phyloP scores from a whole-genome alignment of 352 stramenopile genomes.

The Phytophthora aleatoria region DNA sequence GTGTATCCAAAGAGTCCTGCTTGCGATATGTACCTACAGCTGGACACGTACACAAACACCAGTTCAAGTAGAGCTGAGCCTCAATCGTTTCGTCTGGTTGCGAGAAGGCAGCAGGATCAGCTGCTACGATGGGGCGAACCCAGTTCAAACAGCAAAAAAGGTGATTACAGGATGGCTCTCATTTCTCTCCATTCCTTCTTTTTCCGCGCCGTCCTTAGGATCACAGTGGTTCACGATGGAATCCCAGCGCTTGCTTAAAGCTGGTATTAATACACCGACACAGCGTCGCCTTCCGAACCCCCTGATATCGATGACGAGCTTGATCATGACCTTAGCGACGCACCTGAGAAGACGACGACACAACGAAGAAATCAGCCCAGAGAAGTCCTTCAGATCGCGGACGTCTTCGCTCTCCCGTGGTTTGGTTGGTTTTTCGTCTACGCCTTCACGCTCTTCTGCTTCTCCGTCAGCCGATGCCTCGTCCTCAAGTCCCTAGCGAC shows the following conservation, averaged over 20 bases:
- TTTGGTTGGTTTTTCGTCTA: constrained; percentile 39
- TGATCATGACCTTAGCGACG: not conserved
- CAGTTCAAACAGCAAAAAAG: constrained; percentile 19
- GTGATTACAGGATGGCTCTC: not conserved
- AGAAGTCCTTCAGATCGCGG: constrained; percentile 4
- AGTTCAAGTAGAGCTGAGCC: not conserved
- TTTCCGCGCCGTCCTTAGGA: constrained; percentile 1
- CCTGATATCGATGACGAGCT: not conserved
- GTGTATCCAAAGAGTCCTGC: too few relatives aligned
- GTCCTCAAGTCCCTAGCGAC: constrained; percentile 24
- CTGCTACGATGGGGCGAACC: constrained; percentile 3
- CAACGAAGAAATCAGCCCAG: not conserved
- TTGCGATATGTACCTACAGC: not conserved
- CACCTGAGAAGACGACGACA: not conserved
- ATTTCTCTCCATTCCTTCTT: constrained; percentile 1
- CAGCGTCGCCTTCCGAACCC: not conserved
- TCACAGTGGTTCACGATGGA: constrained; percentile 10
- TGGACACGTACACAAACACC: not conserved
- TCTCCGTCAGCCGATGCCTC: constrained; percentile 29
- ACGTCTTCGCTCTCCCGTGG: constrained; percentile 22
- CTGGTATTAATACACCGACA: not conserved
- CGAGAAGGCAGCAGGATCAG: constrained; percentile 5
- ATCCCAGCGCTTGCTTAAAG: not conserved
- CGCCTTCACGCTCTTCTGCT: constrained; percentile 27
- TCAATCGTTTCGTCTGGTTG: constrained; percentile 10